Evolutionary conservation across 768 basidiomycete species (phyloP).

Genomic region (Agaricus blazei): DNA sequence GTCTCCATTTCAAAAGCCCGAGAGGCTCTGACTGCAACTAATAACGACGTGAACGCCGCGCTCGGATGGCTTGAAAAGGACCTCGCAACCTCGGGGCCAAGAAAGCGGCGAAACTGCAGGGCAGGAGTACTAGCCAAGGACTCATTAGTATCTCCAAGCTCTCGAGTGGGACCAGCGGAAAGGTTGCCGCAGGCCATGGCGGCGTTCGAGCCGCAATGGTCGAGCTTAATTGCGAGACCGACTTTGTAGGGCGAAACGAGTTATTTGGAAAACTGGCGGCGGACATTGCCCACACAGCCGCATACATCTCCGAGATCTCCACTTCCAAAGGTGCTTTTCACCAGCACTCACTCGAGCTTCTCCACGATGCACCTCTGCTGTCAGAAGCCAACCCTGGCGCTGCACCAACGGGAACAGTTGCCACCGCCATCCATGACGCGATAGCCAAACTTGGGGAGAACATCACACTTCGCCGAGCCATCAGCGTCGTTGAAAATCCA

Average conservation of each 20-base stretch:
- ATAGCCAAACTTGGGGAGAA: slow-evolving; percentile 81
- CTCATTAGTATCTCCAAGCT: slow-evolving; percentile 74
- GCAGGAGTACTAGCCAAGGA: slow-evolving; percentile 73
- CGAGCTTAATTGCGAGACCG: slow-evolving; percentile 94
- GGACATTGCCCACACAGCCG: slow-evolving; percentile 81
- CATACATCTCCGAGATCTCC: slow-evolving; percentile 54
- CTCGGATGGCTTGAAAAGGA: slow-evolving; percentile 80
- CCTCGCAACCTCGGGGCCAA: slow-evolving; percentile 57
- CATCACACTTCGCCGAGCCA: slow-evolving; percentile 61
- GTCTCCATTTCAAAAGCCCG: slow-evolving; percentile 86
- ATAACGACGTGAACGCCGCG: slow-evolving; percentile 71
- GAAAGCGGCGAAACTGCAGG: slow-evolving; percentile 80
- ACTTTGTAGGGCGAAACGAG: slow-evolving; percentile 88
- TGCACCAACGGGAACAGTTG: slow-evolving; percentile 43
- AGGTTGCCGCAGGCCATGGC: slow-evolving; percentile 27
- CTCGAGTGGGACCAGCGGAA: slow-evolving; percentile 49
- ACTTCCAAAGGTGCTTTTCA: slow-evolving; percentile 33
- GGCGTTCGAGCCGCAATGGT: slow-evolving; percentile 78
- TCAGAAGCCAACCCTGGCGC: slow-evolving; percentile 28
- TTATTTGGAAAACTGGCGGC: slow-evolving; percentile 73
- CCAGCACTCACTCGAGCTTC: slow-evolving; percentile 43
- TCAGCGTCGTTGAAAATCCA: slow-evolving; percentile 33
- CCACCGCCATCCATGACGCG: slow-evolving; percentile 58
- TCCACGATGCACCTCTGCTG: slow-evolving; percentile 65
- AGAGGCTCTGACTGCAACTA: slow-evolving; percentile 72